Percentiles rank a stretch among this genome's conserved stretches.
Conservation (phyloP, 306 rosid species). For the Glycine soja region DNA sequence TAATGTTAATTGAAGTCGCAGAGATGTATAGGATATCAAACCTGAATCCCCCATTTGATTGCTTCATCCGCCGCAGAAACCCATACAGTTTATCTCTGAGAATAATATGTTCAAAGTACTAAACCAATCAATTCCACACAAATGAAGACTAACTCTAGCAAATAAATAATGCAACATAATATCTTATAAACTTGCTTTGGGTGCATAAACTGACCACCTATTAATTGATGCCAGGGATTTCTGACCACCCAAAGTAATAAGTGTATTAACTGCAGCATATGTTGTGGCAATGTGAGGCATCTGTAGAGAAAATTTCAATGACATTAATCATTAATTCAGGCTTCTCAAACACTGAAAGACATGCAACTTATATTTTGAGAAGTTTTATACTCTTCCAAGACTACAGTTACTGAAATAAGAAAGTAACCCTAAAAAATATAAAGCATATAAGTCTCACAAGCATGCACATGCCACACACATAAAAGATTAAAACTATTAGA, state of each 20-base stretch:
- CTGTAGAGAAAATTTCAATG: conserved; percentile 56
- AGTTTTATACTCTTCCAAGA: conserved; percentile 12
- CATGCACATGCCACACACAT: neutral
- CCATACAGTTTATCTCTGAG: conserved; percentile 68
- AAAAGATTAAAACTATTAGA: neutral
- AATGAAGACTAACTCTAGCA: conserved; percentile 31
- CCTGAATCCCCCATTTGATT: conserved; percentile 90
- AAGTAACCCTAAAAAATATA: conserved; percentile 22
- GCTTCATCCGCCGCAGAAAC: conserved; percentile 81
- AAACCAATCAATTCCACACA: conserved; percentile 46
- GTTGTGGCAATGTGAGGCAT: conserved; percentile 98
- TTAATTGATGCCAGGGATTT: conserved; percentile 82
- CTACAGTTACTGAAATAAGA: neutral
- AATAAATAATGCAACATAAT: neutral
- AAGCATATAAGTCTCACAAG: neutral
- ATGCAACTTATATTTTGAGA: neutral
- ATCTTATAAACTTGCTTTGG: conserved; percentile 23
- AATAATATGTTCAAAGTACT: conserved; percentile 33
- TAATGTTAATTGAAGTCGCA: conserved; percentile 30
- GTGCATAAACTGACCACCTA: conserved; percentile 77
- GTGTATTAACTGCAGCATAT: conserved; percentile 91
- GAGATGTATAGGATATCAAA: conserved; percentile 47
- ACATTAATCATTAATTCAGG: conserved; percentile 27
- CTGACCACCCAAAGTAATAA: conserved; percentile 78
- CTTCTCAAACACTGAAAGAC: conserved; percentile 7